These are phyloP conservation scores for Elaphomyces granulatus DNA, from an alignment of 495 filamentous ascomycete species.

Conservation along the genomic window DNA sequence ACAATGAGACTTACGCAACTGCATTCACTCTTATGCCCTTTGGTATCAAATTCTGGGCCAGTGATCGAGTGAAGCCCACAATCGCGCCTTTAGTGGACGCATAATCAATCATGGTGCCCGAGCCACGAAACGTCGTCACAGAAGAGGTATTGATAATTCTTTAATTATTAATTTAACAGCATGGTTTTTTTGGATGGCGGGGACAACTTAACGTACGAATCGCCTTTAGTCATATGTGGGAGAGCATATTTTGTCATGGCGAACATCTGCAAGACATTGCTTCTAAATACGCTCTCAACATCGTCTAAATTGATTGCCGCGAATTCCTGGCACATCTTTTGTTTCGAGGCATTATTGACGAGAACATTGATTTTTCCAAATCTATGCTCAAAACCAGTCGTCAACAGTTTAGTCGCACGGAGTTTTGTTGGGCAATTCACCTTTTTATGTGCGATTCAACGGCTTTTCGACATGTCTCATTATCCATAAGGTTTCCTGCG, in stretches of 20 bases:
- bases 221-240: constrained; percentile 40
- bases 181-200: too few relatives aligned
- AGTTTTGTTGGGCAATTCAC: constrained; percentile 8
- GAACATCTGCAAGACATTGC: constrained; percentile 49
- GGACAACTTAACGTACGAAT: constrained; percentile 14
- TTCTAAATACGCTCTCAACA: constrained; percentile 39
- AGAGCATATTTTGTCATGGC: constrained; percentile 46
- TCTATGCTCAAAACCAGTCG: constrained; percentile 9
- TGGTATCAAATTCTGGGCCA: constrained; percentile 38
- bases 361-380: constrained; percentile 39
- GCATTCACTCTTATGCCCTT: constrained; percentile 51
- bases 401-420: background rate
- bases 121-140: constrained; percentile 40
- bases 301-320: constrained; percentile 36
- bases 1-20: constrained; percentile 33
- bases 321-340: constrained; percentile 38
- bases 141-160: constrained; percentile 49
- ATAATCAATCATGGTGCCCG: constrained; percentile 41
- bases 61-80: constrained; percentile 40
- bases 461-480: constrained; percentile 29
- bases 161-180: background rate
- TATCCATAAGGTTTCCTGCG: constrained; percentile 33
- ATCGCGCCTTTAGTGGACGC: constrained; percentile 49
- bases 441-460: constrained; percentile 38
- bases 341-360: constrained; percentile 48